phyloP scores from a whole-genome alignment of 306 rosid species.

The Quillaja saponaria region DNA sequence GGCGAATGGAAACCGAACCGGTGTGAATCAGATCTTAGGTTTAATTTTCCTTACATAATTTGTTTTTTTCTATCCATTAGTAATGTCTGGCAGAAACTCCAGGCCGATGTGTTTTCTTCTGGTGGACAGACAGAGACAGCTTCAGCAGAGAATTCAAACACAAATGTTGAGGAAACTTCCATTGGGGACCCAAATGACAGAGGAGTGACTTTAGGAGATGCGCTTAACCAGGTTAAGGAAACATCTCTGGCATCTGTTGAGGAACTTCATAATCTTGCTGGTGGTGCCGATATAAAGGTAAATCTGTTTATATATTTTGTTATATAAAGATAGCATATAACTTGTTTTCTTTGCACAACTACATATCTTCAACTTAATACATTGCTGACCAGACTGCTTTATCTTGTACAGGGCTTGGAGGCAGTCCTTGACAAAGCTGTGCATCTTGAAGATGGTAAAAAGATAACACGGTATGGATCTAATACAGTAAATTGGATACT shows the following conservation, averaged over 20 bases:
- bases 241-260: conserved; percentile 79
- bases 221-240: conserved; percentile 74
- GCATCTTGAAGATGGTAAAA: conserved; percentile 93
- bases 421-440: conserved; percentile 98
- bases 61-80: conserved; percentile 17
- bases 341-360: conserved; percentile 8
- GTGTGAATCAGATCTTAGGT: conserved; percentile 43
- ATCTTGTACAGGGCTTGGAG: conserved; percentile 79
- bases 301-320: conserved; percentile 22
- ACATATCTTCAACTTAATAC: conserved; percentile 2
- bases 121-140: conserved; percentile 51
- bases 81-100: conserved; percentile 41
- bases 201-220: conserved; percentile 83
- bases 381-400: conserved; percentile 29
- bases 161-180: conserved; percentile 56
- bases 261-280: conserved; percentile 96
- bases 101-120: conserved; percentile 61
- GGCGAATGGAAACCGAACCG: conserved; percentile 95
- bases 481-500: conserved; percentile 27
- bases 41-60: conserved; percentile 24
- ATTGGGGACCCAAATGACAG: conserved; percentile 59
- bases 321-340: not conserved
- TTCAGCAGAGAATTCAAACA: conserved; percentile 49
- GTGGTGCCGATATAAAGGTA: conserved; percentile 98
- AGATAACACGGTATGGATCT: conserved; percentile 77